phyloP scores from a whole-genome alignment of 73 alveolate species.

The Effrenium voratum region DNA sequence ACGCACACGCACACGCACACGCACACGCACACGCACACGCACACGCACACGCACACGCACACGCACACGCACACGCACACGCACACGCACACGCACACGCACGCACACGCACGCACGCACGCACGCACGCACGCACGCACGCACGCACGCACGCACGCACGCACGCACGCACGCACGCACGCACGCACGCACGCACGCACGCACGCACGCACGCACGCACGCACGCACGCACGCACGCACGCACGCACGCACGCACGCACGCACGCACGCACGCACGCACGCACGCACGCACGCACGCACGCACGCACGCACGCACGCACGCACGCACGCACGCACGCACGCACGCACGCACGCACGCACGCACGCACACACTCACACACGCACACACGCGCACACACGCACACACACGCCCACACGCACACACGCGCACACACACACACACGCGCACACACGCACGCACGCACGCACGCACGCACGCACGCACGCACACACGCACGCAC shows the following conservation, averaged over 20 bases:
- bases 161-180: constrained; percentile 1
- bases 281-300: constrained; percentile 1
- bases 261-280: not conserved
- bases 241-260: constrained; percentile 1
- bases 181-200: not conserved
- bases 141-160: not conserved
- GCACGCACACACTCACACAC: too few relatives aligned
- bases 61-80: not conserved
- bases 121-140: constrained; percentile 5
- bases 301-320: not conserved
- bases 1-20: constrained; percentile 10
- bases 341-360: not conserved
- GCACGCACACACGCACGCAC: too few relatives aligned
- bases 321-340: not conserved
- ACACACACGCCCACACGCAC: not conserved
- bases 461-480: too few relatives aligned
- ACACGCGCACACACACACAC: not conserved
- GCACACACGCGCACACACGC: too few relatives aligned
- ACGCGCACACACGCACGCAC: too few relatives aligned
- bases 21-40: not conserved
- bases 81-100: not conserved
- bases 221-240: not conserved
- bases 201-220: constrained; percentile 1
- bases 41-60: not conserved
- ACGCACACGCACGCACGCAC: not conserved